Percentiles rank a stretch among this genome's conserved stretches.
These are phyloP conservation scores for Neonectria hederae DNA, from an alignment of 2,329 filamentous ascomycete species.

Conservation along the genomic window DNA sequence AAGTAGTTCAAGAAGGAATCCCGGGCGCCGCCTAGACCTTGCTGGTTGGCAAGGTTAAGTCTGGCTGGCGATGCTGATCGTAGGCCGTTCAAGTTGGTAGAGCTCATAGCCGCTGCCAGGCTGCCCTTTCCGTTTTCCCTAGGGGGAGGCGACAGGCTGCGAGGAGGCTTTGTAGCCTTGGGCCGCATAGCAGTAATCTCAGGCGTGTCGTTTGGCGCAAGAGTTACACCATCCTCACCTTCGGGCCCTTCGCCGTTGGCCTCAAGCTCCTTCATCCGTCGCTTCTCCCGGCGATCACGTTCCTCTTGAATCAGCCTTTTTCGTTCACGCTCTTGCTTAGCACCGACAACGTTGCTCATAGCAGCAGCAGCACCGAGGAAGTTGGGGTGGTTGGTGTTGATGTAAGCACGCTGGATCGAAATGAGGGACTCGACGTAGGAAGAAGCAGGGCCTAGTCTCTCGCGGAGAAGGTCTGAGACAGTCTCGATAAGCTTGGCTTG, in stretches of 20 bases:
- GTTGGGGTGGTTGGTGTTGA: slow-evolving; percentile 99
- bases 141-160: slow-evolving; percentile 86
- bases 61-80: slow-evolving; percentile 56
- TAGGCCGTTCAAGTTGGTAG: slow-evolving; percentile 61
- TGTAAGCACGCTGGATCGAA: slow-evolving; percentile 96
- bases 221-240: slow-evolving; percentile 59
- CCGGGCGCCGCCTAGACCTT: slow-evolving; percentile 70
- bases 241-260: slow-evolving; percentile 79
- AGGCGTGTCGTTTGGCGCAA: slow-evolving; percentile 54
- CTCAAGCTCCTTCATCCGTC: slow-evolving; percentile 83
- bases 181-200: slow-evolving; percentile 58
- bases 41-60: slow-evolving; percentile 58
- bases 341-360: slow-evolving; percentile 96
- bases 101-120: slow-evolving; percentile 67
- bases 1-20: slow-evolving; percentile 99
- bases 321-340: slow-evolving; percentile 93
- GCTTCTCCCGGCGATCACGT: slow-evolving; percentile 83
- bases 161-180: slow-evolving; percentile 55
- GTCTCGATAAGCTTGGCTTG: slow-evolving; percentile 98
- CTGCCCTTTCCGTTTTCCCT: slow-evolving; percentile 71
- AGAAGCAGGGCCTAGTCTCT: slow-evolving; percentile 89
- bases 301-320: slow-evolving; percentile 83
- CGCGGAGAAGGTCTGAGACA: slow-evolving; percentile 92
- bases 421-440: slow-evolving; percentile 96
- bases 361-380: slow-evolving; percentile 96